Percentiles rank a stretch among this genome's conserved stretches.
These are phyloP conservation scores for Rubus idaeus DNA, from an alignment of 306 rosid genomes.

Conservation along the genomic window DNA sequence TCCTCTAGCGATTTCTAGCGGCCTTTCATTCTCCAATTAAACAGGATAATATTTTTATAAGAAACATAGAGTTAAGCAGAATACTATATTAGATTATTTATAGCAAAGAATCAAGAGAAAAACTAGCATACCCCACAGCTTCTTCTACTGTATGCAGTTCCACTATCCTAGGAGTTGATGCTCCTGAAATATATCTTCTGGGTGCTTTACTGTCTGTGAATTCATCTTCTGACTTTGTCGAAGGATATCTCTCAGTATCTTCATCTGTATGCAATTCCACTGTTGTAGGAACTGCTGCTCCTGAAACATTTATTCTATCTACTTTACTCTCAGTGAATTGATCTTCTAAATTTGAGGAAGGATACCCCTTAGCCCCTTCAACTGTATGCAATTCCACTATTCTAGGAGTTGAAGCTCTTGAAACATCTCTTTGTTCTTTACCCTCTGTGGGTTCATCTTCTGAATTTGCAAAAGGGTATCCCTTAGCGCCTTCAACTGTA, in stretches of 20 bases:
- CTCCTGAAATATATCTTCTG: constrained; percentile 29
- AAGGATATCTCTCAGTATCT: constrained; percentile 3
- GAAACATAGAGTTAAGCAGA: not conserved
- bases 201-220: constrained; percentile 10
- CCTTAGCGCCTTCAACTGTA: constrained; percentile 30
- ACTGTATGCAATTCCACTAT: constrained; percentile 30
- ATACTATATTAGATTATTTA: not conserved
- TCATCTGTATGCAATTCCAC: constrained; percentile 33
- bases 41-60: not conserved
- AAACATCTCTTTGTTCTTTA: constrained; percentile 23
- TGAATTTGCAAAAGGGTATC: constrained; percentile 39
- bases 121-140: constrained; percentile 38
- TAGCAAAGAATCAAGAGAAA: constrained; percentile 12
- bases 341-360: constrained; percentile 38
- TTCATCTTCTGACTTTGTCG: constrained; percentile 36
- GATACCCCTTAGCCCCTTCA: constrained; percentile 38
- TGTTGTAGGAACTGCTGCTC: constrained; percentile 9
- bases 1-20: not conserved
- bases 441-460: constrained; percentile 28
- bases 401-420: constrained; percentile 16
- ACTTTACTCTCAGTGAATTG: constrained; percentile 8
- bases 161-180: constrained; percentile 12
- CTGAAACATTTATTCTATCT: constrained; percentile 30
- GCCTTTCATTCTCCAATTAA: not conserved
- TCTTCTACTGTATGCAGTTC: constrained; percentile 34